A percentile compares a stretch with the other conserved stretches of the same genome.
These are phyloP conservation scores for Sarocladiaceae sp. DNA, from an alignment of 2,329 filamentous ascomycete genomes.

Conservation along the genomic window DNA sequence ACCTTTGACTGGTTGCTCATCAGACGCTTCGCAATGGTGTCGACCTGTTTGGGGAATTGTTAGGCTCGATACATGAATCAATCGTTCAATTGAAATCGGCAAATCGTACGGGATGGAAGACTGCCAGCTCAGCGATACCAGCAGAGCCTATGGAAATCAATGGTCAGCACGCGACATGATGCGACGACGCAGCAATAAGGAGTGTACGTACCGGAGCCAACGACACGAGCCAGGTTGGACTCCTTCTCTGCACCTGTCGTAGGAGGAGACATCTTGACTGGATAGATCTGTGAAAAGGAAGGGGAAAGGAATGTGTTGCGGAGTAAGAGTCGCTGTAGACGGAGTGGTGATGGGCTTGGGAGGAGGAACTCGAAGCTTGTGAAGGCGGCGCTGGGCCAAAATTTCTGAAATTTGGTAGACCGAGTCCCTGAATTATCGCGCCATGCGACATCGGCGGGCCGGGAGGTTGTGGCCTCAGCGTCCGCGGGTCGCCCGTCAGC, in stretches of 20 bases:
- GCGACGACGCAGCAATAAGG: not conserved
- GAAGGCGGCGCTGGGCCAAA: not conserved
- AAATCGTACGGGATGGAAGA: constrained; percentile 76
- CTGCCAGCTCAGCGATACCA: constrained; percentile 84
- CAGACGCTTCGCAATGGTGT: constrained; percentile 96
- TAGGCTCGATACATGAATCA: constrained; percentile 4
- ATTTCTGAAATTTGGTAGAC: constrained; percentile 9
- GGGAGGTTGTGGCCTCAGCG: not conserved
- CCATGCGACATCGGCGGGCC: constrained; percentile 2
- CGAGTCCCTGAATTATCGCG: constrained; percentile 2
- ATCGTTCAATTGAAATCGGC: constrained; percentile 11
- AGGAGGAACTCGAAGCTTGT: not conserved
- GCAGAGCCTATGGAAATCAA: constrained; percentile 61
- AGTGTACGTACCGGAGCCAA: constrained; percentile 85
- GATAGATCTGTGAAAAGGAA: not conserved
- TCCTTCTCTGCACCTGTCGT: constrained; percentile 60
- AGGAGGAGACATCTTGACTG: constrained; percentile 52
- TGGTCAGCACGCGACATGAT: not conserved
- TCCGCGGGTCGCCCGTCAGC: too few relatives aligned
- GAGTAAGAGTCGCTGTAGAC: not conserved
- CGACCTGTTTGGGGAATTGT: constrained; percentile 54
- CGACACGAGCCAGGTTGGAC: constrained; percentile 77
- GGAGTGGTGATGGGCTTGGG: not conserved
- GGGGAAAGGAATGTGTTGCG: not conserved
- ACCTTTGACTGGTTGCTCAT: constrained; percentile 86